Base-by-base conservation (phyloP, 2,329 filamentous ascomycete genomes). In the Gnomoniopsis smithogilvyi region DNA sequence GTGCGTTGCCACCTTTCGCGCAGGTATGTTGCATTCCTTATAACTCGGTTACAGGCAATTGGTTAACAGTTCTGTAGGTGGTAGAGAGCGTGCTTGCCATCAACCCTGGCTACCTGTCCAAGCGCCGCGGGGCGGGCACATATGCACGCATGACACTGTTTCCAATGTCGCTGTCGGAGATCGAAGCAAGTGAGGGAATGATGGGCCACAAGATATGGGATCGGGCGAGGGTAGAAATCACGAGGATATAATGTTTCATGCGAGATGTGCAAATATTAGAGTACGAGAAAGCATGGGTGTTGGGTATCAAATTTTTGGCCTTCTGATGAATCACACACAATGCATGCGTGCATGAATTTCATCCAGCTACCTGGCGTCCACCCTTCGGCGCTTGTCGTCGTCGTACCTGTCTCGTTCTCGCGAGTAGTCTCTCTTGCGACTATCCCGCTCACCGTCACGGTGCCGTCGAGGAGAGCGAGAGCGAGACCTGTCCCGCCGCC, bases 41-140 rank as follows among this genome's bases (percentile, higher is more conserved):
- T 19, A 4, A 2, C 26, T 24, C 36, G n/a, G 21, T 33, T n/a
- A 24, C 22, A 38, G 14, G 6, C 12, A 24, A 7, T 17, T 45
- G 64, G 66, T 30, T 60, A 59, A 56, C 49, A 17, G 2, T 1
- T 11, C 59, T 60, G 1, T 65, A 96, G 92, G 92, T 97, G 46
- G 87, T 98, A 12, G 91, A 97, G 68, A 91, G 89, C 65, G 92
- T 97, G 0, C 75, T 98, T 7, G 86, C 92, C 14, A 89, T 99
- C 68, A 99, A 99, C 71, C 94, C 95, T 0, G 94, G 95, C 6
- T 88, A 86, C 52, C 76, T 96, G 36, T 95, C 92, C 17, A 97
- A 96, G 75, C 86, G 90, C 58, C 87, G 86, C 60, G 92, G 88
- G 1, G 82, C 93, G 0, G 95, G 95, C 6, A 96, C 92, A 0